Base-by-base conservation (phyloP, 139 green algal species). In the Penium margaritaceum region DNA sequence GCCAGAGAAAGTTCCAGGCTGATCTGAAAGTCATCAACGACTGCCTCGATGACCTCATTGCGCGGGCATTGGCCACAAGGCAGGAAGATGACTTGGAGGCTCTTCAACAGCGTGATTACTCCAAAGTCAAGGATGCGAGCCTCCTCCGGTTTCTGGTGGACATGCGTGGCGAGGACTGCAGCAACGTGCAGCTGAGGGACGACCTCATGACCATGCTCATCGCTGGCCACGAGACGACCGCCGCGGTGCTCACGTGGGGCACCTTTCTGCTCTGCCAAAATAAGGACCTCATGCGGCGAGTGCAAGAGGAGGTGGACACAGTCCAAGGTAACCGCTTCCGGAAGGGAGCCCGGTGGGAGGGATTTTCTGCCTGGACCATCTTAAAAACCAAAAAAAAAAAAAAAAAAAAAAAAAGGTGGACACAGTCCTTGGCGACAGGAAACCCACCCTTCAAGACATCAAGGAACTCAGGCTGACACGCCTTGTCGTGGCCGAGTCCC, bases 71-170 rank as follows among this genome's bases (percentile, higher is more conserved):
- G 80, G 51, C 85, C 82, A 78, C 66, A 17, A 51, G 74, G 14
- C 86, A 72, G 68, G 83, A 83, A 54, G 75, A 81, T 14, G 80
- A 85, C 46, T 33, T 81, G 63, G 82, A 87, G 47, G 82, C 77
- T 19, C 60, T 87, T 32, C 82, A 85, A 55, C 74, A 83, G 33
- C 43, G 82, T 29, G 79, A 87, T 68, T 87, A 87, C 82, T 53
- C 29, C 35, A 85, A 93, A 83, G 88, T 96, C 43, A 88, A 69
- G 54, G 94, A 99, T 80, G 89, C 94, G 32, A 90, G 76, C 3
- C 82, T 99, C 67, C 87, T 99, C 74, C 88, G 93, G 21, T 99
- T 99, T 84, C 83, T 99, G 66, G 91, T 98, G 61, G 94, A 99
- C 83, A 90, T 96, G 85, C 81, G 94, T 9, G 94, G 90, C 7